Conservation (phyloP, 176 grass and related monocot species). For the Aechmea fasciata region DNA sequence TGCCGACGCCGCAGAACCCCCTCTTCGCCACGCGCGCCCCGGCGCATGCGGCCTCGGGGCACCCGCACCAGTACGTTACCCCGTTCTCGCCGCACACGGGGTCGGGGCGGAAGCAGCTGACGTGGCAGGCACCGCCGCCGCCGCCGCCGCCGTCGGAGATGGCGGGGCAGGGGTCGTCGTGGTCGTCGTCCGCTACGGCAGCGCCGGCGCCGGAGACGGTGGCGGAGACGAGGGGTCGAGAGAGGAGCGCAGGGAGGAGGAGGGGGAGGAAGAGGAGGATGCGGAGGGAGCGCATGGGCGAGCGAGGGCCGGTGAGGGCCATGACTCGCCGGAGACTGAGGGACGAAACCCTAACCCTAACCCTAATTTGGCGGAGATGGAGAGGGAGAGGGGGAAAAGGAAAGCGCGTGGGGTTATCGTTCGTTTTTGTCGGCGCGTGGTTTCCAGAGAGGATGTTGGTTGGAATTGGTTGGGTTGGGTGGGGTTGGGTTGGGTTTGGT, state of each 20-base stretch:
- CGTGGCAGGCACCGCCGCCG: slow-evolving; percentile 29
- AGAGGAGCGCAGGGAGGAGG: slow-evolving; percentile 21
- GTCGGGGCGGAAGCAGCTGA: slow-evolving; percentile 75
- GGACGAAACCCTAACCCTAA: background rate
- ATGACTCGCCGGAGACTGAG: slow-evolving; percentile 19
- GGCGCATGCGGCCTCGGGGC: slow-evolving; percentile 71
- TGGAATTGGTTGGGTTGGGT: background rate
- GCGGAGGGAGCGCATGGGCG: slow-evolving; percentile 22
- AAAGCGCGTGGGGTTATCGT: background rate
- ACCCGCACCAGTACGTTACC: slow-evolving; percentile 82
- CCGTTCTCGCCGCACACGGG: slow-evolving; percentile 77
- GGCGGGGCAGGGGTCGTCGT: slow-evolving; percentile 32
- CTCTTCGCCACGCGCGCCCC: slow-evolving; percentile 48
- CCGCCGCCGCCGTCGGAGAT: slow-evolving; percentile 22
- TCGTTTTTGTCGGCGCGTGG: background rate
- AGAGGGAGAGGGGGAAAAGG: background rate
- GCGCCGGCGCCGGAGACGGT: slow-evolving; percentile 18
- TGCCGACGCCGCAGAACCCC: slow-evolving; percentile 72
- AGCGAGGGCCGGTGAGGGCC: background rate
- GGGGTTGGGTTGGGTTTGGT: too few species aligned
- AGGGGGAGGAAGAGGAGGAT: background rate
- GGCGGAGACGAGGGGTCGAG: slow-evolving; percentile 22
- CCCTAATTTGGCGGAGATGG: background rate
- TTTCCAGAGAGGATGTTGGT: background rate
- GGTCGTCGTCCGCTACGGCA: background rate